Evolutionary conservation across 352 stramenopile genomes (phyloP).

Genomic region (Globisporangium takayamanum): DNA sequence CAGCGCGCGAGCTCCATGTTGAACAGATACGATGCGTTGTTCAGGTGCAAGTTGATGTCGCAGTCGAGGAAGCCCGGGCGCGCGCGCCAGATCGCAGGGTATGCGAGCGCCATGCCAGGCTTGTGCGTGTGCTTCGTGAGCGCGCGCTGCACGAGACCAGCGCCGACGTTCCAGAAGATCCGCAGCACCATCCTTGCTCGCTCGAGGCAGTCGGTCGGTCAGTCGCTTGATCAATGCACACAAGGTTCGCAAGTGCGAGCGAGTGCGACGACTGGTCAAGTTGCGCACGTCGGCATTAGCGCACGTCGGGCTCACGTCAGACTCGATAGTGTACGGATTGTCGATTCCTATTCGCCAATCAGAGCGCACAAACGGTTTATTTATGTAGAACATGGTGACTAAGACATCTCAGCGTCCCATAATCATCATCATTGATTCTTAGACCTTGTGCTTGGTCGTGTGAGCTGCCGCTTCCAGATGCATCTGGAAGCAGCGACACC

Average conservation of each 20-base stretch:
- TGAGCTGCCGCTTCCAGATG: too few species aligned
- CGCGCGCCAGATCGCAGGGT: constrained; percentile 62
- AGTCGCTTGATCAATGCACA: not conserved
- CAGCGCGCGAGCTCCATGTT: constrained; percentile 83
- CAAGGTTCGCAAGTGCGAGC: not conserved
- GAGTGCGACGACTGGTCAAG: not conserved
- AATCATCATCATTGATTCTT: too few species aligned
- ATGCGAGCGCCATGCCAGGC: constrained; percentile 50
- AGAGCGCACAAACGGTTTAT: too few species aligned
- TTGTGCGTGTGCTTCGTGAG: constrained; percentile 44
- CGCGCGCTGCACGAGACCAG: constrained; percentile 44
- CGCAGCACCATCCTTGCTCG: constrained; percentile 47
- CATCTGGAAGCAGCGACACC: too few species aligned
- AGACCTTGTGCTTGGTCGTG: too few species aligned
- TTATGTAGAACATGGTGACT: too few species aligned
- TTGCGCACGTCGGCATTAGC: not conserved
- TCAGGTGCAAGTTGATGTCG: constrained; percentile 83
- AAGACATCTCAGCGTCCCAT: too few species aligned
- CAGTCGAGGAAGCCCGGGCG: constrained; percentile 67
- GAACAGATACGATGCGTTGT: constrained; percentile 82
- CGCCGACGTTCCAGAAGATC: constrained; percentile 62
- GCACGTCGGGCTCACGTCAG: constrained; percentile 4
- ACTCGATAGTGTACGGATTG: not conserved
- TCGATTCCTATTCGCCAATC: too few species aligned
- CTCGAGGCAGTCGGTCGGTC: not conserved